Evolutionary conservation across 495 filamentous ascomycete species (phyloP).

Genomic region (Penicillium arizonense): DNA sequence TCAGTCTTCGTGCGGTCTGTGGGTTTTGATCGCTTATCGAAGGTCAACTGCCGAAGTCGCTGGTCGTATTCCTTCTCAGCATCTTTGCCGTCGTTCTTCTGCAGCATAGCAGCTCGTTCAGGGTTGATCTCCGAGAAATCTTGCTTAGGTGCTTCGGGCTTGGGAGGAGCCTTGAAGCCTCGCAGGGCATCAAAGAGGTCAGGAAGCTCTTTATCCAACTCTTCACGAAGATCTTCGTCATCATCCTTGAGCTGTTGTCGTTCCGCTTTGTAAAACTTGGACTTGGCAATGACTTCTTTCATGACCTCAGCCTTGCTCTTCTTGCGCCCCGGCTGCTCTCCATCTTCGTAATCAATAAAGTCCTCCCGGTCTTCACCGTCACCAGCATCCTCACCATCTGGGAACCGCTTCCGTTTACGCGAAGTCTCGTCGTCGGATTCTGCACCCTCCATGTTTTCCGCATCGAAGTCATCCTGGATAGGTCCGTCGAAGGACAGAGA

Average conservation of each 20-base stretch:
- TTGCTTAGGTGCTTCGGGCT: constrained; percentile 38
- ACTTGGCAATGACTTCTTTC: constrained; percentile 96
- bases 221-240: constrained; percentile 85
- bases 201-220: constrained; percentile 73
- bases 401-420: constrained; percentile 59
- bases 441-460: constrained; percentile 63
- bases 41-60: constrained; percentile 73
- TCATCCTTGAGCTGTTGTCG: constrained; percentile 91
- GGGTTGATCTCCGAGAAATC: constrained; percentile 56
- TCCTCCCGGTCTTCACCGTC: constrained; percentile 30
- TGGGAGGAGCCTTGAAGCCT: constrained; percentile 41
- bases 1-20: constrained; percentile 87
- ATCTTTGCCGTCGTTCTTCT: constrained; percentile 58
- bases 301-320: constrained; percentile 95
- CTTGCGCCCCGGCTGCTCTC: constrained; percentile 67
- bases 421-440: constrained; percentile 61
- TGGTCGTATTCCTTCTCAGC: constrained; percentile 84
- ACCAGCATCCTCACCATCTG: constrained; percentile 27
- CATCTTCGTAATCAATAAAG: constrained; percentile 40
- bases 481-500: constrained; percentile 59
- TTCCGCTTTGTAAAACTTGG: constrained; percentile 90
- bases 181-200: constrained; percentile 73
- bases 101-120: constrained; percentile 56
- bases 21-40: constrained; percentile 78
- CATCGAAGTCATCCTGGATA: constrained; percentile 70